A percentile compares a stretch with the other conserved stretches of the same genome.
Evolutionary conservation across 768 basidiomycete genomes (phyloP).

Genomic region (Brasilioporus rufonigricans): DNA sequence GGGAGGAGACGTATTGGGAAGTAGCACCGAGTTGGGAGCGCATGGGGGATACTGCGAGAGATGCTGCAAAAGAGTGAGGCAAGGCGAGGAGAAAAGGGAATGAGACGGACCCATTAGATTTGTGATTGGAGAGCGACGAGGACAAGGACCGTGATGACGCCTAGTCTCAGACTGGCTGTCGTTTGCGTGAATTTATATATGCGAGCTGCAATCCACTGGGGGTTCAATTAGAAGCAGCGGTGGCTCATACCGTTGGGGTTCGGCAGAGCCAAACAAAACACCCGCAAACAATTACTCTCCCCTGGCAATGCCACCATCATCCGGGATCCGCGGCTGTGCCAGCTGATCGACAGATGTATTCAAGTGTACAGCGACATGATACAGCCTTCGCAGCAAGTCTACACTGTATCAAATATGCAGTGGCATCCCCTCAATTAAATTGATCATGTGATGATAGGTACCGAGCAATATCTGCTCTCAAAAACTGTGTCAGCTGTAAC

Average conservation of each 20-base stretch:
- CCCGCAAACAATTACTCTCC: constrained; percentile 19
- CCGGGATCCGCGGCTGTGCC: neutral
- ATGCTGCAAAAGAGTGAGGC: constrained; percentile 27
- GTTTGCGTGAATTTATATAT: constrained; percentile 31
- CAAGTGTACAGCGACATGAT: constrained; percentile 11
- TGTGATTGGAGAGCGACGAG: neutral
- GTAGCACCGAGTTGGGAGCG: constrained; percentile 24
- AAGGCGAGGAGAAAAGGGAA: neutral
- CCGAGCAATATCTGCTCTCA: constrained; percentile 10
- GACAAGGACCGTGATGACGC: constrained; percentile 29
- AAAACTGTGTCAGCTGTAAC: constrained; percentile 15
- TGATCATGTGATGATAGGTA: constrained; percentile 15
- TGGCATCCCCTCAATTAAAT: neutral
- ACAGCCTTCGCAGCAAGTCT: constrained; percentile 21
- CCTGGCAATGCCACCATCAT: neutral
- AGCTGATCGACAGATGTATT: constrained; percentile 1
- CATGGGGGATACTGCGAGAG: constrained; percentile 42
- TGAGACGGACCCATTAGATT: constrained; percentile 39
- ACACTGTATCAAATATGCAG: constrained; percentile 22
- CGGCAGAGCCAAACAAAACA: constrained; percentile 24
- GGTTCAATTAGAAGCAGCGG: constrained; percentile 1
- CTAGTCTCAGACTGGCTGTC: constrained; percentile 28
- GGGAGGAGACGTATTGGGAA: constrained; percentile 55
- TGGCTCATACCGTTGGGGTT: constrained; percentile 30
- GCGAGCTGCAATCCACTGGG: constrained; percentile 27